Evolutionary conservation across 2,329 filamentous ascomycete genomes (phyloP).

Genomic region (Pseudogymnoascus sp.): DNA sequence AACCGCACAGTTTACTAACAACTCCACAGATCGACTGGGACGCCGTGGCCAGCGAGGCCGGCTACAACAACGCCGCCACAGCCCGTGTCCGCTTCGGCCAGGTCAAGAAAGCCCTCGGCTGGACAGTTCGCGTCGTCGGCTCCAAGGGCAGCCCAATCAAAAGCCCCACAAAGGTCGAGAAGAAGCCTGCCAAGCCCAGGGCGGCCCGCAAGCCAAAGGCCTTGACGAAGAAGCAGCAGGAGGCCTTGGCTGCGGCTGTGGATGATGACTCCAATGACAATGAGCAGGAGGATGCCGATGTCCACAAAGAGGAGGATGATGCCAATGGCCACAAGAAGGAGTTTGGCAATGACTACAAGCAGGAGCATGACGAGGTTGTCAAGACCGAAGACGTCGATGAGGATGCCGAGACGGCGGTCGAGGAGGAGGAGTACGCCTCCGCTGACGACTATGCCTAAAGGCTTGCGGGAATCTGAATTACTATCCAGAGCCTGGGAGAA

Average conservation of each 20-base stretch:
- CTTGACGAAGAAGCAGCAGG: neutral
- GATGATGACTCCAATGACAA: neutral
- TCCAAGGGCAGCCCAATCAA: neutral
- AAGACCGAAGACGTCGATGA: neutral
- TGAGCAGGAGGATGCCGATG: neutral
- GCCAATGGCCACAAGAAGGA: neutral
- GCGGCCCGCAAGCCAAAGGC: neutral
- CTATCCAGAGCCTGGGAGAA: neutral
- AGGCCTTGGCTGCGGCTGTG: neutral
- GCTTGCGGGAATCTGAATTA: neutral
- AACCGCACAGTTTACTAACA: neutral
- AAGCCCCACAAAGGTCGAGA: neutral
- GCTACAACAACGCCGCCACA: conserved; percentile 40
- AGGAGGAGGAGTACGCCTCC: neutral
- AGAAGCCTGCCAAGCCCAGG: neutral
- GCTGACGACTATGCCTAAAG: neutral
- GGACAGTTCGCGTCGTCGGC: neutral
- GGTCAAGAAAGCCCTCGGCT: conserved; percentile 41
- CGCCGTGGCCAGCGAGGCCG: conserved; percentile 35
- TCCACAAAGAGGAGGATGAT: neutral
- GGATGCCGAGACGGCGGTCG: neutral
- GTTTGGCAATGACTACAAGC: neutral
- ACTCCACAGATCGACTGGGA: conserved; percentile 39
- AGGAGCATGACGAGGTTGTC: neutral
- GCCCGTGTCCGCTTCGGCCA: conserved; percentile 45